Conservation (phyloP, 768 basidiomycete species). For the Leccinum aurantiacum region DNA sequence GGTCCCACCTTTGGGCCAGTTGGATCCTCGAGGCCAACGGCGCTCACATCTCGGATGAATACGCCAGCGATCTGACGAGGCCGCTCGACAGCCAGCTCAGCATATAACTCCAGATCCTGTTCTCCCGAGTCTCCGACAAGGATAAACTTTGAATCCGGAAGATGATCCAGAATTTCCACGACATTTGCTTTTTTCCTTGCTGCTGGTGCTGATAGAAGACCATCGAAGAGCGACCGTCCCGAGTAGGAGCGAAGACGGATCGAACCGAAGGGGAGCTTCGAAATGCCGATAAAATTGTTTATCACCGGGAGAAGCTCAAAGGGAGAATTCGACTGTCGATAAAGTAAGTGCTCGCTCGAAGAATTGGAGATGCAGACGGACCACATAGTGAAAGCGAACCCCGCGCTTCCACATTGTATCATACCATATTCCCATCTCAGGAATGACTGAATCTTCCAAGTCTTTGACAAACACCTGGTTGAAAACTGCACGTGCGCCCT, state of each 20-base stretch:
- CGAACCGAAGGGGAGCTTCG: slow-evolving; percentile 71
- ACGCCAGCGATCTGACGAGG: slow-evolving; percentile 72
- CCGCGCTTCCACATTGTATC: slow-evolving; percentile 64
- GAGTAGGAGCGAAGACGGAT: slow-evolving; percentile 84
- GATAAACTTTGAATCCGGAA: slow-evolving; percentile 74
- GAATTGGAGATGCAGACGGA: slow-evolving; percentile 39
- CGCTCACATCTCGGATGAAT: slow-evolving; percentile 77
- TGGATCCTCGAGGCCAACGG: slow-evolving; percentile 54
- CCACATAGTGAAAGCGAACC: slow-evolving; percentile 86
- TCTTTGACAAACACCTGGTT: slow-evolving; percentile 91
- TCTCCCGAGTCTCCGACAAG: slow-evolving; percentile 93
- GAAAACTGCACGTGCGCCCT: slow-evolving; percentile 81
- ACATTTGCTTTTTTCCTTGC: slow-evolving; percentile 81
- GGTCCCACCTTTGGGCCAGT: slow-evolving; percentile 42
- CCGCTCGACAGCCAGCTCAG: slow-evolving; percentile 66
- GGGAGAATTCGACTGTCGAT: slow-evolving; percentile 79
- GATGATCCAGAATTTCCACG: slow-evolving; percentile 72
- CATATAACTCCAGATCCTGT: slow-evolving; percentile 92
- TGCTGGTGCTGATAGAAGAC: slow-evolving; percentile 79
- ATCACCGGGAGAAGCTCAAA: slow-evolving; percentile 81
- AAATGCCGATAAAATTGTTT: slow-evolving; percentile 68
- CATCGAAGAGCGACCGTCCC: slow-evolving; percentile 78
- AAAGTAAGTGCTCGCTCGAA: slow-evolving; percentile 4
- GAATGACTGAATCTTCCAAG: slow-evolving; percentile 72
- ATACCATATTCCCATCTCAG: slow-evolving; percentile 84